These are phyloP conservation scores for Yamadazyma spencermartinsiae DNA, from an alignment of 1,139 yeast species.

Conservation along the genomic window DNA sequence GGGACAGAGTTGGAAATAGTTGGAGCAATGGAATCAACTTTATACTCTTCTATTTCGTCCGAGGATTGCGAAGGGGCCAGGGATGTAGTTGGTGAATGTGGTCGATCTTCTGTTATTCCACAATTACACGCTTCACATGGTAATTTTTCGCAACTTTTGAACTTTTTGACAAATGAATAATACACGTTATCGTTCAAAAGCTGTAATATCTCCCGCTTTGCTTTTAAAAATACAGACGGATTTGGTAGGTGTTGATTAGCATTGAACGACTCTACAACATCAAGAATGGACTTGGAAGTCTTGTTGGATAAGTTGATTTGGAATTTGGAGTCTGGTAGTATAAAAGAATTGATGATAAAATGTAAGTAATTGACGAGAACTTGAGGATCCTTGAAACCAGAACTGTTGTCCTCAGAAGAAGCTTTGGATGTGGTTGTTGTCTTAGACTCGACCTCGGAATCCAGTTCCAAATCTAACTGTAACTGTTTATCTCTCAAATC, in stretches of 20 bases:
- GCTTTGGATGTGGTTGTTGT: neutral
- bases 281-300: conserved; percentile 30
- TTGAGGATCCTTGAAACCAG: conserved; percentile 7
- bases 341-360: conserved; percentile 27
- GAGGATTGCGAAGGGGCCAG: too few species aligned
- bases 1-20: neutral
- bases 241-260: conserved; percentile 24
- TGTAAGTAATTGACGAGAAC: conserved; percentile 24
- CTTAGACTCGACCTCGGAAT: conserved; percentile 4
- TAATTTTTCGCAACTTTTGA: conserved; percentile 4
- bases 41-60: neutral
- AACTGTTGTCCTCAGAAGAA: neutral
- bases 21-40: neutral
- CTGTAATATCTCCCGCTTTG: conserved; percentile 44
- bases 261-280: conserved; percentile 18
- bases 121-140: conserved; percentile 12
- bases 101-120: conserved; percentile 4
- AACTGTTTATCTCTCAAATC: conserved; percentile 24
- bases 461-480: conserved; percentile 20
- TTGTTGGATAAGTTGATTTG: conserved; percentile 47
- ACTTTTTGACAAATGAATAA: conserved; percentile 15
- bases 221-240: conserved; percentile 39
- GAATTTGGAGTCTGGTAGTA: conserved; percentile 37
- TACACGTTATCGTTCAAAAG: conserved; percentile 49
- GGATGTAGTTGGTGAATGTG: neutral